phyloP scores from a whole-genome alignment of 2,329 filamentous ascomycete genomes.

The Colletotrichum liriopes region DNA sequence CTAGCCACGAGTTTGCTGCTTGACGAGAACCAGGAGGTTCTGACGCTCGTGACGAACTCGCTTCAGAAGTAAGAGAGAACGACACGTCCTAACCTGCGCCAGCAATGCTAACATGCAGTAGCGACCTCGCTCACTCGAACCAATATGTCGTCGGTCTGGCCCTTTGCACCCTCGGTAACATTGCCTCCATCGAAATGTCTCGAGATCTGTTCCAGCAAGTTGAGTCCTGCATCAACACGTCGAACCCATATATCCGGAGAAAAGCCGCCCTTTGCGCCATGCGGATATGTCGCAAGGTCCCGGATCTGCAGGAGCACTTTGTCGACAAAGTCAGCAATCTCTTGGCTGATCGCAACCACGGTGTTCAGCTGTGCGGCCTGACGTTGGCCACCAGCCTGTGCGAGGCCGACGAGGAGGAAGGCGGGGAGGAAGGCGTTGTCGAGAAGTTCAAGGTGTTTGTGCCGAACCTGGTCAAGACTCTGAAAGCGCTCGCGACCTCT shows the following conservation, averaged over 20 bases:
- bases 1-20: constrained; percentile 95
- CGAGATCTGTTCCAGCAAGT: constrained; percentile 97
- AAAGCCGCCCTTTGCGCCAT: constrained; percentile 99
- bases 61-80: constrained; percentile 83
- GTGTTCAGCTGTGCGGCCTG: constrained; percentile 91
- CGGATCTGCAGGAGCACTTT: constrained; percentile 97
- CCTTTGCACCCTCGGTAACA: constrained; percentile 96
- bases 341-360: constrained; percentile 94
- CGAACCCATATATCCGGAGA: constrained; percentile 97
- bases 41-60: constrained; percentile 97
- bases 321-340: constrained; percentile 92
- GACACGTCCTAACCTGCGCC: background rate
- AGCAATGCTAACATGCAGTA: constrained; percentile 60
- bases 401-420: constrained; percentile 93
- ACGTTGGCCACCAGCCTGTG: constrained; percentile 94
- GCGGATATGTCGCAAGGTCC: constrained; percentile 98
- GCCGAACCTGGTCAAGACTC: constrained; percentile 87
- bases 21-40: constrained; percentile 98
- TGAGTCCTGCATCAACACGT: constrained; percentile 90
- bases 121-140: constrained; percentile 96
- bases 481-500: constrained; percentile 94
- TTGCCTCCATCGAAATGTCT: constrained; percentile 98
- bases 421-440: constrained; percentile 89
- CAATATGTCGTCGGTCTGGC: constrained; percentile 98
- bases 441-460: constrained; percentile 92